Percentiles rank a stretch among this genome's conserved stretches.
phyloP scores from a whole-genome alignment of 306 rosid genomes.

The Rosa chinensis region DNA sequence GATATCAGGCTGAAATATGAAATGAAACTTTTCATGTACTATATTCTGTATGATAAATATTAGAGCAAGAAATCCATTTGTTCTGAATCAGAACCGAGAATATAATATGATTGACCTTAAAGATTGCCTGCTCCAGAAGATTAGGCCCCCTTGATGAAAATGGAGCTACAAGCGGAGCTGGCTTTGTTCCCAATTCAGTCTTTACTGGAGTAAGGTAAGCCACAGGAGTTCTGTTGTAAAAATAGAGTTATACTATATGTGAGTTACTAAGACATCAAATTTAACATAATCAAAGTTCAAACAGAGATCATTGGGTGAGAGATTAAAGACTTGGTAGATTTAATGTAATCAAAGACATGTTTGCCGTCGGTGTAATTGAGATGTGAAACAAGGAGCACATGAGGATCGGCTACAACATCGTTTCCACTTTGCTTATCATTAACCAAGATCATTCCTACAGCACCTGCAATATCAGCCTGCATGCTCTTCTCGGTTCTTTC shows the following conservation, averaged over 20 bases:
- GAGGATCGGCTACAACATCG: constrained; percentile 35
- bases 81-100: not conserved
- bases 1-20: constrained; percentile 53
- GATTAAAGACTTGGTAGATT: constrained; percentile 37
- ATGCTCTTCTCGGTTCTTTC: constrained; percentile 28
- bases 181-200: constrained; percentile 38
- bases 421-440: constrained; percentile 5
- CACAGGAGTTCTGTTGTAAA: constrained; percentile 45
- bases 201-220: constrained; percentile 42
- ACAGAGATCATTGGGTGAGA: not conserved
- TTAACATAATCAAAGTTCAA: not conserved
- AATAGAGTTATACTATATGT: not conserved
- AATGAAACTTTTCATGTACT: not conserved
- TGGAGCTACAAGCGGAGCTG: constrained; percentile 57
- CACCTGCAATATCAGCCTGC: constrained; percentile 40
- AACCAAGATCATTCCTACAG: constrained; percentile 58
- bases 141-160: constrained; percentile 85
- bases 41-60: not conserved
- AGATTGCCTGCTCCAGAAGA: constrained; percentile 35
- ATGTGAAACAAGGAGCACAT: constrained; percentile 44
- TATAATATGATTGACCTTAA: constrained; percentile 45
- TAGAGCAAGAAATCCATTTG: not conserved
- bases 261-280: not conserved
- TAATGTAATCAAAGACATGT: constrained; percentile 41
- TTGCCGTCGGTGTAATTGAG: constrained; percentile 39